Evolutionary conservation across 768 basidiomycete species (phyloP).

Genomic region (Tulasnella sp.): DNA sequence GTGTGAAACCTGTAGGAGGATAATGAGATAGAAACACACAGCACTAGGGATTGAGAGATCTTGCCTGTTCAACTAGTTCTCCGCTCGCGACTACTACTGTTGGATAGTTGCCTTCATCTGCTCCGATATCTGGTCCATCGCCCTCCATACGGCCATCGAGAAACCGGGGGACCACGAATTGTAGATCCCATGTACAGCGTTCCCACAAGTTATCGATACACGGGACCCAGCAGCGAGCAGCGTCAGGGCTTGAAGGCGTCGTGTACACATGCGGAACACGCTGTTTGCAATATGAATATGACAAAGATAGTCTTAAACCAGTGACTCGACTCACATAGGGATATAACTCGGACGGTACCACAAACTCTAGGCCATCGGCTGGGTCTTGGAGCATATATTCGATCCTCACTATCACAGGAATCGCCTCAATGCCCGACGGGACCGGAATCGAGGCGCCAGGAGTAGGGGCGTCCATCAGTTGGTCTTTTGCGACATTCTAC

Average conservation of each 20-base stretch:
- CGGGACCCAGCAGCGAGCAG: slow-evolving; percentile 98
- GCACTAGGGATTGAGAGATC: slow-evolving; percentile 18
- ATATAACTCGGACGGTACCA: slow-evolving; percentile 68
- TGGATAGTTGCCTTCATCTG: slow-evolving; percentile 45
- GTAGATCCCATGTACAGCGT: slow-evolving; percentile 96
- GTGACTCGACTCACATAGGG: slow-evolving; percentile 55
- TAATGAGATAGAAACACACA: slow-evolving; percentile 13
- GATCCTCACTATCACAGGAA: slow-evolving; percentile 49
- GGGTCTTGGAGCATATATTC: slow-evolving; percentile 75
- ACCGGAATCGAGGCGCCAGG: slow-evolving; percentile 44
- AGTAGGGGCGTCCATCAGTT: slow-evolving; percentile 56
- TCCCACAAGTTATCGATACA: slow-evolving; percentile 93
- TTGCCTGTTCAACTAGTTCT: slow-evolving; percentile 85
- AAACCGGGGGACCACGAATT: slow-evolving; percentile 83
- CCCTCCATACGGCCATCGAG: slow-evolving; percentile 40
- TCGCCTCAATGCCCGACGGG: slow-evolving; percentile 24
- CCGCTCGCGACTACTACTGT: slow-evolving; percentile 90
- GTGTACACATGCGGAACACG: slow-evolving; percentile 91
- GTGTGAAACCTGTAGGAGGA: slow-evolving; percentile 60
- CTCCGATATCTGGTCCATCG: slow-evolving; percentile 26
- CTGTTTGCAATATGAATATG: slow-evolving; percentile 30
- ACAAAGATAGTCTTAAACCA: background rate
- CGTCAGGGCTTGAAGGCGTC: slow-evolving; percentile 73
- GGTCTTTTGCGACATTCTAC: background rate
- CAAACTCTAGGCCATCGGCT: slow-evolving; percentile 74